Conservation (phyloP, 768 basidiomycete species). For the Kwoniella newhampshirensis region DNA sequence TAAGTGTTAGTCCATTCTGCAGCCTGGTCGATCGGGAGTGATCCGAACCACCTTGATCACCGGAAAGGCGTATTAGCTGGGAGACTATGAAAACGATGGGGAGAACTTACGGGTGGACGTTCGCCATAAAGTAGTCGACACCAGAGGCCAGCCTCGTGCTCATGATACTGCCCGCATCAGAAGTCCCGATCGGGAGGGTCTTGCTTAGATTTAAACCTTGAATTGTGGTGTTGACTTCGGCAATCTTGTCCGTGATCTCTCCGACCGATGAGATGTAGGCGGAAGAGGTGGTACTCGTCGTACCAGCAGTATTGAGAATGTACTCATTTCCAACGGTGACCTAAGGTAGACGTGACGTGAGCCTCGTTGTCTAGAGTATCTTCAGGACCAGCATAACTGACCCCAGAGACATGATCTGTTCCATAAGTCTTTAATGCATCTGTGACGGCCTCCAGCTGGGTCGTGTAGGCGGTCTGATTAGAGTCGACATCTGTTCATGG, state of each 20-base stretch:
- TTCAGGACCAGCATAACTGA: slow-evolving; percentile 17
- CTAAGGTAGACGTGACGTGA: slow-evolving; percentile 11
- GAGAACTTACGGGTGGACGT: slow-evolving; percentile 72
- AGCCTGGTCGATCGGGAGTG: slow-evolving; percentile 64
- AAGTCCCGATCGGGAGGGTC: slow-evolving; percentile 68
- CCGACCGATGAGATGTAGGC: slow-evolving; percentile 56
- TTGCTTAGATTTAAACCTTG: slow-evolving; percentile 61
- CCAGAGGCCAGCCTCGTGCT: slow-evolving; percentile 65
- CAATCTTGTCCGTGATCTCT: slow-evolving; percentile 67
- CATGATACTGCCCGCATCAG: slow-evolving; percentile 85
- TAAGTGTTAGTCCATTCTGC: slow-evolving; percentile 80
- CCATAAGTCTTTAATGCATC: slow-evolving; percentile 75
- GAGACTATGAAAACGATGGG: neutral
- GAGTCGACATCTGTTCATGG: slow-evolving; percentile 58
- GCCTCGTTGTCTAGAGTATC: neutral
- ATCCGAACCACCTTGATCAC: slow-evolving; percentile 74
- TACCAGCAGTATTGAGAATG: slow-evolving; percentile 63
- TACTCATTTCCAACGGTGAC: slow-evolving; percentile 91
- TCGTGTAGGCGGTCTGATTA: slow-evolving; percentile 64
- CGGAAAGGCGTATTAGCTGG: too few relatives aligned
- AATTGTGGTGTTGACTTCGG: slow-evolving; percentile 55
- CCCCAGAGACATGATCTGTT: slow-evolving; percentile 68
- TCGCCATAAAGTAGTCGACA: slow-evolving; percentile 62
- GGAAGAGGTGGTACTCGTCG: slow-evolving; percentile 35
- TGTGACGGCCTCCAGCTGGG: slow-evolving; percentile 70